phyloP scores from a whole-genome alignment of 2,329 filamentous ascomycete species.

The Neonectria punicea region DNA sequence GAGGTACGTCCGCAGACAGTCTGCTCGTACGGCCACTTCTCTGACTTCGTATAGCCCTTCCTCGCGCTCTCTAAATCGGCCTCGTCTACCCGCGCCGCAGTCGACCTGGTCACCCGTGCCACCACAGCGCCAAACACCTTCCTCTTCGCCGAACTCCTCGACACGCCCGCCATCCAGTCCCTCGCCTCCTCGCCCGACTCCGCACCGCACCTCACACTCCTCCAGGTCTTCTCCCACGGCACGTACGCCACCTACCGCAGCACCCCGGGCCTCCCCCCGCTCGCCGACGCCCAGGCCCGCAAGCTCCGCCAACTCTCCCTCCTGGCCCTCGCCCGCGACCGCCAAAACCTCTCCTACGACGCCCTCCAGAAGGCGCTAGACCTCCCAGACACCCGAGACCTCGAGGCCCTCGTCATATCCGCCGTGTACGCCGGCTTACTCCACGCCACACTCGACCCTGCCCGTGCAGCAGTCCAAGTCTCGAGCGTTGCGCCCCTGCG shows the following conservation, averaged over 20 bases:
- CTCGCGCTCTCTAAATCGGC: slow-evolving; percentile 88
- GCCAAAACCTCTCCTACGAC: slow-evolving; percentile 76
- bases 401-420: slow-evolving; percentile 88
- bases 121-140: slow-evolving; percentile 91
- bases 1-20: slow-evolving; percentile 57
- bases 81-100: slow-evolving; percentile 82
- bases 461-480: slow-evolving; percentile 77
- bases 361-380: slow-evolving; percentile 74
- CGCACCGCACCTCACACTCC: slow-evolving; percentile 71
- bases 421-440: slow-evolving; percentile 89
- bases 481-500: slow-evolving; percentile 85
- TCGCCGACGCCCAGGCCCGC: slow-evolving; percentile 77
- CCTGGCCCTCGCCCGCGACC: slow-evolving; percentile 79
- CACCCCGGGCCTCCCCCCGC: slow-evolving; percentile 69
- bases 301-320: slow-evolving; percentile 95
- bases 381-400: slow-evolving; percentile 72
- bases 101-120: slow-evolving; percentile 86
- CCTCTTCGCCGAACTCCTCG: slow-evolving; percentile 93
- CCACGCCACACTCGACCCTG: slow-evolving; percentile 84
- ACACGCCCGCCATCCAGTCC: slow-evolving; percentile 80
- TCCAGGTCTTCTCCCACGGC: slow-evolving; percentile 92
- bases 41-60: slow-evolving; percentile 73
- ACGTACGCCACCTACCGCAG: slow-evolving; percentile 80
- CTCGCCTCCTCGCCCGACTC: slow-evolving; percentile 72
- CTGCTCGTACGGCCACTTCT: too few species aligned